These are phyloP conservation scores for Akanthomyces dipterigenus DNA, from an alignment of 2,329 filamentous ascomycete genomes.

Conservation along the genomic window DNA sequence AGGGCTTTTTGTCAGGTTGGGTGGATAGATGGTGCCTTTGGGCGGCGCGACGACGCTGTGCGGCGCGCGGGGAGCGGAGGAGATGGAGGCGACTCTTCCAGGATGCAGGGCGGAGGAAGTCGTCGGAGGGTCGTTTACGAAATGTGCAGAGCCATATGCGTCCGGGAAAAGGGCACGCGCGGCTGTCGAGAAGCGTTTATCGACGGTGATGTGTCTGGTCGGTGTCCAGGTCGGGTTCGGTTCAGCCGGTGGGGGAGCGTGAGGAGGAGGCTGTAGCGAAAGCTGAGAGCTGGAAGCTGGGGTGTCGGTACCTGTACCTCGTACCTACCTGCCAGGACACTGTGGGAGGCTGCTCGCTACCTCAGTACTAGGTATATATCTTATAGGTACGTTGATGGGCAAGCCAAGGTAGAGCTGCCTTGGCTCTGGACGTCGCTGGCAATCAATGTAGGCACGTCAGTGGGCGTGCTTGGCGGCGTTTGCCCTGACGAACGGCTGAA, in stretches of 20 bases:
- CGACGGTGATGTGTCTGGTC: neutral
- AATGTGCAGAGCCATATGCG: neutral
- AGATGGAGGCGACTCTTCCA: neutral
- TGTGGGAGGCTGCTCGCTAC: too few species aligned
- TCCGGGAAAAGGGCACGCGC: neutral
- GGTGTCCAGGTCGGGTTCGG: slow-evolving; percentile 1
- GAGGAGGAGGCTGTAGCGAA: slow-evolving; percentile 1
- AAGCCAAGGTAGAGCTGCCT: too few species aligned
- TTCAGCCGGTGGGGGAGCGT: slow-evolving; percentile 1
- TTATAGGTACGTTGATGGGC: too few species aligned
- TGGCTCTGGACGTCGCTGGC: too few species aligned
- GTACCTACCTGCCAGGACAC: too few species aligned
- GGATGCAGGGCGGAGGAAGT: neutral
- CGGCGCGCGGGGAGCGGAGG: neutral
- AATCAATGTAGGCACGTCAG: too few species aligned
- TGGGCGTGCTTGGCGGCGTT: neutral
- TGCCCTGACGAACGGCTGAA: neutral
- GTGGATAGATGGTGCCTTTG: neutral
- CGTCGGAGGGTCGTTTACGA: neutral
- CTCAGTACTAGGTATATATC: too few species aligned
- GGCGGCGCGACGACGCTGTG: neutral
- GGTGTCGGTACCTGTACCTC: neutral
- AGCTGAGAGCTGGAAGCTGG: neutral
- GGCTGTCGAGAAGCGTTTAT: neutral
- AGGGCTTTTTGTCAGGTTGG: neutral